Base-by-base conservation (phyloP, 2,329 filamentous ascomycete species). In the Fusarium continuum region DNA sequence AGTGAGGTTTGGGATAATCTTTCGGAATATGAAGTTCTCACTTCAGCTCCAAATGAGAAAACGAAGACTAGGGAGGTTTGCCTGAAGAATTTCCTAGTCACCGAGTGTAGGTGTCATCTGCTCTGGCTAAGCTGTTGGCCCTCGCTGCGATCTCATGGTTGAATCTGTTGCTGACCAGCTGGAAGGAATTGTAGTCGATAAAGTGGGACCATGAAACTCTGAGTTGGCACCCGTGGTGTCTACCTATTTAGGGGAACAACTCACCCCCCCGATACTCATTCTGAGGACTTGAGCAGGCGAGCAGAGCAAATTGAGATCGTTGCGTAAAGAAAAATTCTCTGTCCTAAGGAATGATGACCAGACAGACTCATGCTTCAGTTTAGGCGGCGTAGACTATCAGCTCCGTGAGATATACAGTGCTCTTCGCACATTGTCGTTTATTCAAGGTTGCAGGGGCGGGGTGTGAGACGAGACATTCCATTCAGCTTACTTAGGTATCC, bases 101-200 rank as follows among this genome's bases (percentile, higher is more conserved):
- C 16, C 22, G 14, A 36, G 32, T 28, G 43, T 31, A 46, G 19
- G n/a, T 36, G 47, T 26, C 28, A 48, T 54, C 20, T 32, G 46
- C 36, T 31, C 46, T 53, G 40, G 20, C 19, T 56, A 26, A 50
- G 53, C 32, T 64, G 44, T 66, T 66, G 62, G 54, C 31, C 36
- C 38, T 48, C 19, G 40, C 51, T 49, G 56, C 46, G 59, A 56
- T 55, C 67, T 54, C 53, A 50, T 70, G 62, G 54, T 59, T 38
- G 41, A 58, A 29, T 62, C 59, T 67, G 64, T 70, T 48, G 67
- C 56, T 64, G 59, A 61, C 56, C 48, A 53, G 67, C 41, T 66
- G 36, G 45, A 43, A 54, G 55, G 62, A 67, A 52, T 53, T 61
- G 52, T 67, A 49, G 59, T 67, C 20, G 47, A 39, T 40, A 57